A percentile compares a stretch with the other conserved stretches of the same genome.
phyloP scores from a whole-genome alignment of 2,329 filamentous ascomycete genomes.

The Tympanopsis confertula region DNA sequence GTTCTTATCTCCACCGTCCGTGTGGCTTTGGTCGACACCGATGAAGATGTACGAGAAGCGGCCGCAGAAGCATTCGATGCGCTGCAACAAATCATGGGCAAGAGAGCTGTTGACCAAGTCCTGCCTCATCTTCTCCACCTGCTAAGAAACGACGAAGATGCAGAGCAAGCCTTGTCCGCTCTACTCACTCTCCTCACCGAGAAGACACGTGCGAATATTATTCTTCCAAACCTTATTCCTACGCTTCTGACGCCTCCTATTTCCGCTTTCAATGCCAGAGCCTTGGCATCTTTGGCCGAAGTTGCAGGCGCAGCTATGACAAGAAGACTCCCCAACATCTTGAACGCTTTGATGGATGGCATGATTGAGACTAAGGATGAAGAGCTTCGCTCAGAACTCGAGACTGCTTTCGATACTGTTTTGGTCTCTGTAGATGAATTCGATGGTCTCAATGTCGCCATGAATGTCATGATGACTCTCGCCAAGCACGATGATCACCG shows the following conservation, averaged over 20 bases:
- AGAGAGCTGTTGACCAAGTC: slow-evolving; percentile 88
- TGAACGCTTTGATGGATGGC: slow-evolving; percentile 90
- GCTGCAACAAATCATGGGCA: slow-evolving; percentile 84
- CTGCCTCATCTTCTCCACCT: slow-evolving; percentile 83
- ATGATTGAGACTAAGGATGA: slow-evolving; percentile 70
- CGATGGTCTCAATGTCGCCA: slow-evolving; percentile 87
- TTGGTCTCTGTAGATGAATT: slow-evolving; percentile 88
- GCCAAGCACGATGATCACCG: slow-evolving; percentile 88
- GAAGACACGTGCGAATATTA: slow-evolving; percentile 85
- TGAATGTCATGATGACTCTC: slow-evolving; percentile 81
- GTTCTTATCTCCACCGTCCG: slow-evolving; percentile 88
- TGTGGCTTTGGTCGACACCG: slow-evolving; percentile 79
- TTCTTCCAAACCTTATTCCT: slow-evolving; percentile 88
- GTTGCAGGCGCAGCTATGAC: slow-evolving; percentile 89
- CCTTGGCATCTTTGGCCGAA: slow-evolving; percentile 81
- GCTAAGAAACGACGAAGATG: slow-evolving; percentile 74
- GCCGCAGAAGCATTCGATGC: slow-evolving; percentile 96
- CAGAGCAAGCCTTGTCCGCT: slow-evolving; percentile 83
- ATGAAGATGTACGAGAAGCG: slow-evolving; percentile 83
- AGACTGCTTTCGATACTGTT: slow-evolving; percentile 75
- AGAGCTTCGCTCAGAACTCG: slow-evolving; percentile 60
- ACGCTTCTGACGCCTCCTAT: slow-evolving; percentile 85
- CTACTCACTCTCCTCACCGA: slow-evolving; percentile 90
- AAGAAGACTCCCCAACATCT: slow-evolving; percentile 73
- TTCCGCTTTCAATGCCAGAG: slow-evolving; percentile 86